Conservation (phyloP, 257 asterid species). For the Ilex asprella region DNA sequence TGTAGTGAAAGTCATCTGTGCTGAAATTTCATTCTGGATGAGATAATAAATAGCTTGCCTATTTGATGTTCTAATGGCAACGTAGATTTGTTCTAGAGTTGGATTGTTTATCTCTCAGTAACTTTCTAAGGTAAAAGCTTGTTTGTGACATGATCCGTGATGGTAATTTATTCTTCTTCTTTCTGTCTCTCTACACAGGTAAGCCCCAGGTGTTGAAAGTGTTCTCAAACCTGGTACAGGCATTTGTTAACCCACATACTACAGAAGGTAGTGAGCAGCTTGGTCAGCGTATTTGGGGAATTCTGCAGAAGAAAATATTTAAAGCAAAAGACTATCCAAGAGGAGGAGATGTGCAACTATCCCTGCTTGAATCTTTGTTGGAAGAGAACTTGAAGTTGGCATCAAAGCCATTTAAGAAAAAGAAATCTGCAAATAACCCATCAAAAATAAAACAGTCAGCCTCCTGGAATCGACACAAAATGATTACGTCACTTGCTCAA, state of each 20-base stretch:
- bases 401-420: constrained; percentile 81
- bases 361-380: constrained; percentile 62
- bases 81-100: too few relatives aligned
- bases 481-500: constrained; percentile 78
- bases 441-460: constrained; percentile 80
- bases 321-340: constrained; percentile 86
- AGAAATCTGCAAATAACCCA: constrained; percentile 52
- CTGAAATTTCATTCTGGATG: too few relatives aligned
- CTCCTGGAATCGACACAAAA: constrained; percentile 60
- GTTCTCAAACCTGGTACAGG: constrained; percentile 77
- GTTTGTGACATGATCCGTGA: too few relatives aligned
- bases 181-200: constrained; percentile 43
- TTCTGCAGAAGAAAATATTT: constrained; percentile 80
- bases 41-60: too few relatives aligned
- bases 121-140: too few relatives aligned
- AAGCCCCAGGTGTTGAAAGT: constrained; percentile 67
- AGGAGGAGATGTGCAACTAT: constrained; percentile 57
- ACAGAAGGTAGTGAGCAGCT: constrained; percentile 96
- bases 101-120: too few relatives aligned
- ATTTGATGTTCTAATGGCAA: too few relatives aligned
- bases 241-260: constrained; percentile 68
- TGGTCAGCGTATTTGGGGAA: constrained; percentile 91
- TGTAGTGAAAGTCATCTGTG: too few relatives aligned
- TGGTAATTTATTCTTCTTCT: background rate
- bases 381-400: constrained; percentile 80